Percentiles rank a stretch among this genome's conserved stretches.
These are phyloP conservation scores for Salix exigua DNA, from an alignment of 345 rosid genomes.

Conservation along the genomic window DNA sequence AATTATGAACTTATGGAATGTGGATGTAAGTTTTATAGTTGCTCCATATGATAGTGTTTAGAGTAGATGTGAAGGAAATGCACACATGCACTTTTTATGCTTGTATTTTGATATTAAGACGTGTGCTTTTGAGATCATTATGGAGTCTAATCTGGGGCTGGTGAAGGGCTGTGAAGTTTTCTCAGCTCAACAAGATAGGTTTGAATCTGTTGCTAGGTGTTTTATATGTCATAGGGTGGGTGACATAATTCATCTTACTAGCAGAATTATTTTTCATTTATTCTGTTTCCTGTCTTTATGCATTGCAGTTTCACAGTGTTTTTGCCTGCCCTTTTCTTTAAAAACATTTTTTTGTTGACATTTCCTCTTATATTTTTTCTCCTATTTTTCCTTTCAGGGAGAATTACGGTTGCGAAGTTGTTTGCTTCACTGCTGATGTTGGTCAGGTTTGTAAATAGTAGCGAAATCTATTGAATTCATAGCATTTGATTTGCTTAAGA, in stretches of 20 bases:
- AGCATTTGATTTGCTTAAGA: neutral
- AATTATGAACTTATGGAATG: neutral
- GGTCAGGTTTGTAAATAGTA: conserved; percentile 64
- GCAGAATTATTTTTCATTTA: neutral
- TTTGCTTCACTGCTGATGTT: conserved; percentile 98
- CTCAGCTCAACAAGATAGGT: neutral
- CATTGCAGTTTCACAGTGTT: neutral
- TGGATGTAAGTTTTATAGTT: neutral
- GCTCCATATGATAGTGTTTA: neutral
- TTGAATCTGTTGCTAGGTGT: neutral
- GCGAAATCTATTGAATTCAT: neutral
- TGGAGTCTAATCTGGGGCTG: conserved; percentile 2
- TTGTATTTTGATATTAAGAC: neutral
- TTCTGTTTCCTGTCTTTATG: neutral
- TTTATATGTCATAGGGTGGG: neutral
- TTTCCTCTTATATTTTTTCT: conserved; percentile 1
- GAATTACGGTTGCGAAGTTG: conserved; percentile 98
- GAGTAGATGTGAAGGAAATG: neutral
- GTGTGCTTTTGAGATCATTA: neutral
- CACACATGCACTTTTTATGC: neutral
- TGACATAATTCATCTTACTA: neutral
- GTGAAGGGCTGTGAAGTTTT: neutral
- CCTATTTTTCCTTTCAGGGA: conserved; percentile 43
- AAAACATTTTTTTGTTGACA: neutral
- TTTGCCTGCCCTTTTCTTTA: neutral